Percentiles rank a stretch among this genome's conserved stretches.
phyloP scores from a whole-genome alignment of 2,329 filamentous ascomycete genomes.

The Phyllosticta paracitricarpa region DNA sequence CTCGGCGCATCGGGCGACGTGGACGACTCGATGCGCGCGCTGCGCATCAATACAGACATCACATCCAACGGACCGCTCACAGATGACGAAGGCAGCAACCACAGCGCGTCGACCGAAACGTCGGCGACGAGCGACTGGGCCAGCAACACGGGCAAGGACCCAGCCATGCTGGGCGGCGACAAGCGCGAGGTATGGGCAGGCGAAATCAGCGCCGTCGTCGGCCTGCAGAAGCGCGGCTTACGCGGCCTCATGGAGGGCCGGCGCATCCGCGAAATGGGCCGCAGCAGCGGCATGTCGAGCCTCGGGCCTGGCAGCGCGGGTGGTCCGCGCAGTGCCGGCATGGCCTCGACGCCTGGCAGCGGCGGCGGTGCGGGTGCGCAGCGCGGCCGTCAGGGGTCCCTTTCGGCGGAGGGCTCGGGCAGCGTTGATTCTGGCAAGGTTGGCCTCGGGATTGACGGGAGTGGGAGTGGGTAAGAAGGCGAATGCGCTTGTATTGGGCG shows the following conservation, averaged over 20 bases:
- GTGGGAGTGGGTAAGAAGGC: background rate
- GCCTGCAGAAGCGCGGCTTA: conserved; percentile 85
- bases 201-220: conserved; percentile 81
- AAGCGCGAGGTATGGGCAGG: conserved; percentile 65
- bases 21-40: conserved; percentile 25
- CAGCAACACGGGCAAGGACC: conserved; percentile 17
- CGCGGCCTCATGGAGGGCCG: conserved; percentile 91
- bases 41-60: conserved; percentile 44
- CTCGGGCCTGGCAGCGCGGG: background rate
- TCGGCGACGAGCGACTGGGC: conserved; percentile 24
- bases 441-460: background rate
- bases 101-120: conserved; percentile 13
- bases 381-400: background rate
- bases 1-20: conserved; percentile 15
- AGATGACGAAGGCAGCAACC: conserved; percentile 25
- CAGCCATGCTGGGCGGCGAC: conserved; percentile 17
- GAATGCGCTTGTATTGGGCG: too few relatives aligned
- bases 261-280: conserved; percentile 64
- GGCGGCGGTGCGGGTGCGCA: too few relatives aligned
- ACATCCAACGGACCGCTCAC: conserved; percentile 11
- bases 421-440: background rate
- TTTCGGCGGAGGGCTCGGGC: background rate
- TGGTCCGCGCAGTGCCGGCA: background rate
- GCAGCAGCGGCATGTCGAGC: conserved; percentile 19
- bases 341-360: background rate